Evolutionary conservation across 768 basidiomycete genomes (phyloP), one percentile per base, ranked within the genome.

Genomic region (Xerocomellus amylosporus): DNA sequence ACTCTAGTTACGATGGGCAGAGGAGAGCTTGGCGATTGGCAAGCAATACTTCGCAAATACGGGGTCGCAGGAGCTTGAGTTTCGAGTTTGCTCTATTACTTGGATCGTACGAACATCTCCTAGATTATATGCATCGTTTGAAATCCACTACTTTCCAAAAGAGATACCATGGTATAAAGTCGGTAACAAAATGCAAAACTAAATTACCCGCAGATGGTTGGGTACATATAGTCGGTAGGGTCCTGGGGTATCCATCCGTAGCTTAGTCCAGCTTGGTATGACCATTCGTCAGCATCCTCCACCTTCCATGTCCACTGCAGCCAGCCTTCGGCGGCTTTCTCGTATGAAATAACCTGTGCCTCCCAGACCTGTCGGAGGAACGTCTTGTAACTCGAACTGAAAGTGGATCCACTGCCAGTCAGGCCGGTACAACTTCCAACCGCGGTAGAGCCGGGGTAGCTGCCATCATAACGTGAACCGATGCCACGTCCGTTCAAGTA

Each of bases 241-340:
- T 78, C 68, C 57, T 77, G 68, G 9, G 93, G 93, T 66, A 96
- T 94, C 90, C 90, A 94, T 20, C 93, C 93, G 56, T 85, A 79
- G 13, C 75, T 69, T 33, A 95, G 75, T 38, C 92, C 92, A 42
- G 87, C 85, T 58, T 88, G 81, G 74, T 96, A 96, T 0, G 87
- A 79, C 94, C 94, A 97, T 54, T 96, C 94, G 58, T 91, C 88
- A 3, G 90, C 86, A 56, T 73, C 73, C 70, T 93, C 90, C 0
- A 89, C 70, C 73, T 92, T 92, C 90, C 90, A 92, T 1, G 87
- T 83, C 90, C 89, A 90, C 67, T 85, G 82, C 22, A 90, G 69
- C 89, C 89, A 91, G 4, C 88, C 89, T 46, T 76, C 73, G n/a
- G 65, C 24, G 14, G 75, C 84, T 47, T 73, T 73, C 75, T 91